Percentiles rank a stretch among this genome's conserved stretches.
These are phyloP conservation scores for Solanum hybrid DNA, from an alignment of 305 asterid species.

Conservation along the genomic window DNA sequence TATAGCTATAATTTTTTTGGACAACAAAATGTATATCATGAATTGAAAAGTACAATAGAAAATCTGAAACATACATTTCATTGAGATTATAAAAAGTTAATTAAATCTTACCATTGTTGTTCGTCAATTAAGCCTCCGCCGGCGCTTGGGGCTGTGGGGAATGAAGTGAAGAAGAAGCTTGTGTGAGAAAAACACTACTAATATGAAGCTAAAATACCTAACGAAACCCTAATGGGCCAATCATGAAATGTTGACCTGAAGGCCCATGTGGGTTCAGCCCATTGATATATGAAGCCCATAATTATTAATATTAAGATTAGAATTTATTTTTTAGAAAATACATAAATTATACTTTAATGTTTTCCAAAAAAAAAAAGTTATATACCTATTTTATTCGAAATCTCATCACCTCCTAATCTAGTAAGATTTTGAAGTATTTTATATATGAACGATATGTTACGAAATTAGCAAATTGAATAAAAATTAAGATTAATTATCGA, in stretches of 20 bases:
- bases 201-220: slow-evolving; percentile 7
- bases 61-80: not conserved
- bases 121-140: slow-evolving; percentile 4
- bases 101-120: slow-evolving; percentile 25
- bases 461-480: not conserved
- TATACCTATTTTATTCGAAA: not conserved
- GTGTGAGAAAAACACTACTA: not conserved
- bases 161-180: not conserved
- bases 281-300: not conserved
- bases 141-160: not conserved
- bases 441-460: not conserved
- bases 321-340: not conserved
- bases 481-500: too few relatives aligned
- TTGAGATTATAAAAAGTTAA: not conserved
- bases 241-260: not conserved
- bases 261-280: not conserved
- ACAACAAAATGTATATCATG: not conserved
- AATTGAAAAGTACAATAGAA: not conserved
- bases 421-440: not conserved
- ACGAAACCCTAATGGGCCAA: slow-evolving; percentile 23
- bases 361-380: not conserved
- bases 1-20: not conserved
- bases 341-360: not conserved
- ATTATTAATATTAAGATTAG: not conserved
- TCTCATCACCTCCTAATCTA: not conserved